Evolutionary conservation across 768 basidiomycete species (phyloP), one percentile per base, ranked within the genome.

Genomic region (Lactarius vividus): DNA sequence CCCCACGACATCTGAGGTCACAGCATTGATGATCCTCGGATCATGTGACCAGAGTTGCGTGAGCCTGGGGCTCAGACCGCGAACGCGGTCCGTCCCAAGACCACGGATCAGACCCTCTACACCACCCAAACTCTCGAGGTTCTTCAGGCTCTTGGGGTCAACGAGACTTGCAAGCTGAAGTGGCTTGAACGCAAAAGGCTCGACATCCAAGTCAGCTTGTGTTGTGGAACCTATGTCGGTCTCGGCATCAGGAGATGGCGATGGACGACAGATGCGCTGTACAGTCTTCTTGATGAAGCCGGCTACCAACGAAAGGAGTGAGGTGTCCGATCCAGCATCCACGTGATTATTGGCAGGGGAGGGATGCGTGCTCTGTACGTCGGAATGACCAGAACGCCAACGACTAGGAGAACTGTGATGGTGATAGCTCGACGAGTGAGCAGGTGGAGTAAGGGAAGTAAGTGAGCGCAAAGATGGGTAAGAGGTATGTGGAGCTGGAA

Each of bases 141-240:
- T 74, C 2, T 88, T 82, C 13, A 95, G 68, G 67, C 80, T 88
- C 77, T 97, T 98, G 8, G 95, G 94, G 74, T 98, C 96, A 46
- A 98, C 85, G 61, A 97, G 83, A 65, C 7, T 9, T 7, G 95
- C 94, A 18, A 98, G 86, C 57, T 82, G 79, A 66, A 82, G 84
- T 0, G 96, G 92, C 62, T n/a, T n/a, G n/a, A n/a, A n/a, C n/a
- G n/a, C n/a, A n/a, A n/a, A n/a, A n/a, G n/a, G n/a, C n/a, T n/a
- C 75, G 1, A 88, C 84, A 73, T 95, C 83, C 42, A 79, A 35
- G 33, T 8, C 7, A 7, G 33, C 33, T 5, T 35, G 33, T 35
- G 33, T 35, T 35, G 33, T 35, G 33, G 33, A 35, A 35, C 33
- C 33, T 9, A 35, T 35, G 4, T 35, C 33, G 33, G 33, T 35